Percentiles rank a stretch among this genome's conserved stretches.
phyloP scores from a whole-genome alignment of 768 basidiomycete species.

The Nidularia pulvinata region DNA sequence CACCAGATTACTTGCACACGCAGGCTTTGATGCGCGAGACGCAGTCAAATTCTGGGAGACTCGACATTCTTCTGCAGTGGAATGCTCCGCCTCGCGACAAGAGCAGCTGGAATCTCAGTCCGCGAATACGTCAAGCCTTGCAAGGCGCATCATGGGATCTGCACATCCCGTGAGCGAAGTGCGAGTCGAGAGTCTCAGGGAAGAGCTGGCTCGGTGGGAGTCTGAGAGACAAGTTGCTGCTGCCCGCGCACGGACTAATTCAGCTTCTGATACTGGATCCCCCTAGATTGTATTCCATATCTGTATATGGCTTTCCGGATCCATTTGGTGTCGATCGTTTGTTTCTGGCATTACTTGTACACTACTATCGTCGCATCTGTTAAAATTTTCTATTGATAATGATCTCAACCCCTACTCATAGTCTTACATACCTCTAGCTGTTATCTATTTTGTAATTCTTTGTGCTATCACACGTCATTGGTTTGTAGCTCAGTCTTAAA shows the following conservation, averaged over 20 bases:
- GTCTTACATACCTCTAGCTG: background rate
- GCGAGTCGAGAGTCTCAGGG: conserved; percentile 57
- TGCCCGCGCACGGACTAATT: background rate
- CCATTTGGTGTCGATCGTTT: background rate
- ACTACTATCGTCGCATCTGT: background rate
- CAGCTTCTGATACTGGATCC: too few species aligned
- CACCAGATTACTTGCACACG: conserved; percentile 83
- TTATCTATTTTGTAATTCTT: too few species aligned
- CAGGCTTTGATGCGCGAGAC: conserved; percentile 85
- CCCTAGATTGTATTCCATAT: too few species aligned
- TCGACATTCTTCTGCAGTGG: conserved; percentile 38
- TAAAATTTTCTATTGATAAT: background rate
- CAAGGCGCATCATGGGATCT: conserved; percentile 48
- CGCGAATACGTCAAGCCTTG: conserved; percentile 19
- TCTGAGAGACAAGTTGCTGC: conserved; percentile 35
- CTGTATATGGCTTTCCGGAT: too few species aligned
- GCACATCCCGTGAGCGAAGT: conserved; percentile 71
- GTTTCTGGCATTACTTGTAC: background rate
- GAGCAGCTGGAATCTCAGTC: conserved; percentile 16
- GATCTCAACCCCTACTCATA: background rate
- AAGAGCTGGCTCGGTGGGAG: conserved; percentile 77
- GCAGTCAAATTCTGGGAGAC: conserved; percentile 87
- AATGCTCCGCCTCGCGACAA: conserved; percentile 32
- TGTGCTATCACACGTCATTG: too few species aligned
- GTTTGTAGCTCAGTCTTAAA: too few species aligned